Evolutionary conservation across 768 basidiomycete species (phyloP).

Genomic region (Hygrophorus pudorinus): DNA sequence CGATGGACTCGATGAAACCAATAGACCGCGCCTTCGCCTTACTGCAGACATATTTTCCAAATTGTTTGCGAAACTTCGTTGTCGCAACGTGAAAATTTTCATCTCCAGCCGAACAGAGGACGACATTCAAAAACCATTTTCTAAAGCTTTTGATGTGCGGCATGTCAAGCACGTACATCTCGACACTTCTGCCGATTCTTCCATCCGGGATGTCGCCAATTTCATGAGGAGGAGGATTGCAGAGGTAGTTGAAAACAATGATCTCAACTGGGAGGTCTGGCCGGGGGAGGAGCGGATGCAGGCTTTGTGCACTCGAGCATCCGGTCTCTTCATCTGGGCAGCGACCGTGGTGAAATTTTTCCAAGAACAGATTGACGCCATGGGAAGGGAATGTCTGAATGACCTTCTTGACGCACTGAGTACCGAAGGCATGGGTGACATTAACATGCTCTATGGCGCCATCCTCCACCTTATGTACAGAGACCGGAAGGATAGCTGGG

Average conservation of each 20-base stretch:
- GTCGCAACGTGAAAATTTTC: constrained; percentile 2
- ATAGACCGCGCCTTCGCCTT: no score
- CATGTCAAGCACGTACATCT: constrained; percentile 13
- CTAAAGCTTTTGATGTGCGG: constrained; percentile 2
- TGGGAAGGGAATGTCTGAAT: constrained; percentile 8
- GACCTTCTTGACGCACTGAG: constrained; percentile 5
- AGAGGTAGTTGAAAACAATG: not conserved
- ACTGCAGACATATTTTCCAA: no score
- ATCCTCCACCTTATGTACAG: constrained; percentile 4
- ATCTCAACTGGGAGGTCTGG: constrained; percentile 6
- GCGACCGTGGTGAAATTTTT: constrained; percentile 13
- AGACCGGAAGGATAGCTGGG: constrained; percentile 3
- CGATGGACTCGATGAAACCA: no score
- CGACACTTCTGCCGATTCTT: constrained; percentile 10
- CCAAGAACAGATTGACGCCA: constrained; percentile 1
- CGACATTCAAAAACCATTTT: constrained; percentile 11
- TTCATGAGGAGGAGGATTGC: constrained; percentile 6
- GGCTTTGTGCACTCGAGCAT: constrained; percentile 3
- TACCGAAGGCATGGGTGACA: constrained; percentile 9
- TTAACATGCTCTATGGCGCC: constrained; percentile 7
- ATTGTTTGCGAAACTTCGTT: no score
- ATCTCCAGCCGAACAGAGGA: constrained; percentile 15
- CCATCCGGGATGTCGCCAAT: constrained; percentile 9
- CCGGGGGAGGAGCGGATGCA: constrained; percentile 8
- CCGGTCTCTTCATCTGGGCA: constrained; percentile 17